Conservation (phyloP, 1,284 basidiomycete genomes). For the Leccinum insolens region DNA sequence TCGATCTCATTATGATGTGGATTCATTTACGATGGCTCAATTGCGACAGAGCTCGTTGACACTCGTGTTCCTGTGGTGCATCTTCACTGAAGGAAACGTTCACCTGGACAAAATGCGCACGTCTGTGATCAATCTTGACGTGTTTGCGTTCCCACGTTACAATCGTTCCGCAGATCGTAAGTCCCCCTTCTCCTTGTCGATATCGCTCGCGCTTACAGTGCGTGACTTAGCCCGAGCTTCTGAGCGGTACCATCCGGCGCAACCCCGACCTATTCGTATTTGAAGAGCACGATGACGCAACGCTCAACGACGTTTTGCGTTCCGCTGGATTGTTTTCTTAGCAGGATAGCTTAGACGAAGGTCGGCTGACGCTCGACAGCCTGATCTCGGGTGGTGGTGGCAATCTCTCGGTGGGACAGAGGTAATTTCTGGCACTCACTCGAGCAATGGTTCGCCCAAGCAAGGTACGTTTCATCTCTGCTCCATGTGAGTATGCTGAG, state of each 20-base stretch:
- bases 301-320: slow-evolving; percentile 56
- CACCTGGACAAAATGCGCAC: slow-evolving; percentile 53
- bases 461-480: slow-evolving; percentile 31
- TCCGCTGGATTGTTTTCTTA: slow-evolving; percentile 56
- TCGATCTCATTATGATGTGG: neutral
- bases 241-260: slow-evolving; percentile 54
- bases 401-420: slow-evolving; percentile 73
- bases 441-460: slow-evolving; percentile 35
- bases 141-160: slow-evolving; percentile 7
- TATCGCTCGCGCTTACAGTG: neutral
- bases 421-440: slow-evolving; percentile 60
- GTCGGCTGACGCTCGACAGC: slow-evolving; percentile 32
- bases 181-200: neutral
- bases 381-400: slow-evolving; percentile 60
- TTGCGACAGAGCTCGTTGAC: slow-evolving; percentile 50
- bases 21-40: neutral
- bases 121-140: slow-evolving; percentile 19
- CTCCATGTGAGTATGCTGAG: neutral
- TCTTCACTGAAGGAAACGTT: slow-evolving; percentile 59
- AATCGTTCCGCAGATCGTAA: slow-evolving; percentile 5
- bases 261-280: slow-evolving; percentile 67
- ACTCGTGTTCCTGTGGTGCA: slow-evolving; percentile 55
- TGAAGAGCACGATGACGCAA: slow-evolving; percentile 69
- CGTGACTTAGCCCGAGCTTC: neutral
- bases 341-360: slow-evolving; percentile 49